Conservation (phyloP, 2,329 filamentous ascomycete species). For the Sphaerulina vaccinii region DNA sequence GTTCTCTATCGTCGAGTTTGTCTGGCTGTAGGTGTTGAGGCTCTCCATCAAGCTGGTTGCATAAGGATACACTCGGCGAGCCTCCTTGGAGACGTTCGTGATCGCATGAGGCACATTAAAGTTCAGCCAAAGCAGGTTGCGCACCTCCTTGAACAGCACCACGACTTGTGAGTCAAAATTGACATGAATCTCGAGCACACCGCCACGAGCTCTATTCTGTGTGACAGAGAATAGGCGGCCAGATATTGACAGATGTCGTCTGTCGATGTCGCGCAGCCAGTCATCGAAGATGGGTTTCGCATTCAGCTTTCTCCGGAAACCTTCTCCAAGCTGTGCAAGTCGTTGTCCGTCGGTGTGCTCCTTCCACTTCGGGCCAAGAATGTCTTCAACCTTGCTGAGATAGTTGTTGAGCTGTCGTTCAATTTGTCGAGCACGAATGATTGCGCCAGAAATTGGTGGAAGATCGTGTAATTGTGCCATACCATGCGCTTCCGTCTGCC, state of each 20-base stretch:
- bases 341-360: slow-evolving; percentile 94
- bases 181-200: slow-evolving; percentile 81
- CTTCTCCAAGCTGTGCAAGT: slow-evolving; percentile 81
- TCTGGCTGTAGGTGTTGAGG: slow-evolving; percentile 89
- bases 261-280: slow-evolving; percentile 87
- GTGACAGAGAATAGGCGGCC: slow-evolving; percentile 88
- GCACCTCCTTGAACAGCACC: slow-evolving; percentile 95
- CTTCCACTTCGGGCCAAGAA: slow-evolving; percentile 91
- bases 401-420: slow-evolving; percentile 93
- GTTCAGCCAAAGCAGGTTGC: slow-evolving; percentile 92
- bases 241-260: slow-evolving; percentile 85
- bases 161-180: slow-evolving; percentile 98
- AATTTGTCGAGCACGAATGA: slow-evolving; percentile 97
- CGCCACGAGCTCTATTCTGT: slow-evolving; percentile 85
- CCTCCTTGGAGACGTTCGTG: slow-evolving; percentile 94
- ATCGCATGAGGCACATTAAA: slow-evolving; percentile 93
- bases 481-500: slow-evolving; percentile 92
- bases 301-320: slow-evolving; percentile 95
- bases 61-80: slow-evolving; percentile 97
- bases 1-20: slow-evolving; percentile 74
- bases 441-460: slow-evolving; percentile 91
- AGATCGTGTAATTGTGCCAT: slow-evolving; percentile 97
- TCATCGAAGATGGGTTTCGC: slow-evolving; percentile 92
- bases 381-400: slow-evolving; percentile 99
- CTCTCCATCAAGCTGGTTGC: slow-evolving; percentile 98